Base-by-base conservation (phyloP, 495 filamentous ascomycete genomes). In the Penicillium bialowiezense region DNA sequence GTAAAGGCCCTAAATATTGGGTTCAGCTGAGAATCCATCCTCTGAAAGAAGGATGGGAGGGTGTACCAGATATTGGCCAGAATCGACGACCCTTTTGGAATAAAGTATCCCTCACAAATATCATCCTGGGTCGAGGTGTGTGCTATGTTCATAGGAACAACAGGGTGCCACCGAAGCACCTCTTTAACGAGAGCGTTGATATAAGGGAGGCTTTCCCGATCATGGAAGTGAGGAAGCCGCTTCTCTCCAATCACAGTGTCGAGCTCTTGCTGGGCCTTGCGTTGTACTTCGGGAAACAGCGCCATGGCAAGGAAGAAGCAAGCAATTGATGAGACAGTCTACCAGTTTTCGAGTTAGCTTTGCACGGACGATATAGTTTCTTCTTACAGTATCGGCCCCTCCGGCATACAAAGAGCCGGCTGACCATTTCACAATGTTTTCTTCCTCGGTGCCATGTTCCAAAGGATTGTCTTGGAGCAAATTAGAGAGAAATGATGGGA, bases 91-190 rank as follows among this genome's bases (percentile, higher is more conserved):
- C 69, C 65, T 44, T 75, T 75, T 18, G 79, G 78, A 36, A 82
- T 80, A 8, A 65, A 62, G 50, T 74, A 76, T 32, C 76, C 78
- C 10, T 73, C 54, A 41, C 75, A 80, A 5, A 71, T 71, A 48
- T 84, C 79, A 45, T 83, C 81, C n/a, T 75, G 56, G 3, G 69
- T 65, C 3, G 73, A 69, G 1, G 70, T 63, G 52, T 87, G 83
- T 0, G 83, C 77, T 21, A 86, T 62, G 8, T 55, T 62, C 45
- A 68, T 65, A 0, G 77, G 68, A 0, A 48, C 42, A 6, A 71
- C 60, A 2, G 71, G 72, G 14, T 68, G 66, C 73, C 73, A 77
- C 20, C 74, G 68, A 14, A 68, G 59, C 1, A 62, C 52, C 36
- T 77, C 74, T 47, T 69, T 70, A 7, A 75, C 58, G 12, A 73